These are phyloP conservation scores for Chenopodium formosanum DNA, from an alignment of 148 eudicot species.

Conservation along the genomic window DNA sequence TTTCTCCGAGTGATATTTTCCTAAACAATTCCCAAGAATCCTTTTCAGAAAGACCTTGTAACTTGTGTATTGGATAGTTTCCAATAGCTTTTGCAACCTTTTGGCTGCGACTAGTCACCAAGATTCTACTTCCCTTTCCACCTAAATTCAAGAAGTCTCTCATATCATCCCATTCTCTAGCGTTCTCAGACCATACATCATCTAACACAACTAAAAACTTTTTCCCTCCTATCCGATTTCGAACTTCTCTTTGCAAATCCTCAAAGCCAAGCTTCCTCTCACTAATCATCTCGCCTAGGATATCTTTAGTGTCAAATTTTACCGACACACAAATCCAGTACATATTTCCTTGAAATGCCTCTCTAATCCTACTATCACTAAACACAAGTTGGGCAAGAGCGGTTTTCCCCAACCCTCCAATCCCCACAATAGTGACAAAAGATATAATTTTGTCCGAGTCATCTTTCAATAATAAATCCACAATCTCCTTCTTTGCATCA, in stretches of 20 bases:
- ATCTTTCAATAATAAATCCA: too few relatives aligned
- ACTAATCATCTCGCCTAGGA: background rate
- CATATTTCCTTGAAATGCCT: background rate
- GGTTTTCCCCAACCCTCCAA: conserved; percentile 10
- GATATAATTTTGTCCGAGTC: too few relatives aligned
- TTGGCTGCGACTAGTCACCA: too few relatives aligned
- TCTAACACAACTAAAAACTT: conserved; percentile 17
- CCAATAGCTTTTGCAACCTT: too few relatives aligned
- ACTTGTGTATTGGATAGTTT: background rate
- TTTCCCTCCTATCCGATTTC: background rate
- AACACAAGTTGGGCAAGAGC: conserved; percentile 13
- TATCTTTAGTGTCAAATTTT: conserved; percentile 2
- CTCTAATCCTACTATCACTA: too few relatives aligned
- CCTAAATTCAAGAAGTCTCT: too few relatives aligned
- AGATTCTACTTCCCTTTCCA: too few relatives aligned
- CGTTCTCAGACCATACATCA: background rate
- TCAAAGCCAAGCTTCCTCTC: too few relatives aligned
- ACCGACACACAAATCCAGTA: conserved; percentile 15
- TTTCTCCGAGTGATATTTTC: conserved; percentile 1
- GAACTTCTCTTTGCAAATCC: too few relatives aligned
- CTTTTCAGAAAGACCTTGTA: conserved; percentile 14
- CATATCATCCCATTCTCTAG: too few relatives aligned
- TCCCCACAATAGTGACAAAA: background rate
- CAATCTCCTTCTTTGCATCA: background rate
- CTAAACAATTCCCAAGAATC: conserved; percentile 23